These are phyloP conservation scores for Canavalia ensiformis DNA, from an alignment of 306 rosid genomes.

Conservation along the genomic window DNA sequence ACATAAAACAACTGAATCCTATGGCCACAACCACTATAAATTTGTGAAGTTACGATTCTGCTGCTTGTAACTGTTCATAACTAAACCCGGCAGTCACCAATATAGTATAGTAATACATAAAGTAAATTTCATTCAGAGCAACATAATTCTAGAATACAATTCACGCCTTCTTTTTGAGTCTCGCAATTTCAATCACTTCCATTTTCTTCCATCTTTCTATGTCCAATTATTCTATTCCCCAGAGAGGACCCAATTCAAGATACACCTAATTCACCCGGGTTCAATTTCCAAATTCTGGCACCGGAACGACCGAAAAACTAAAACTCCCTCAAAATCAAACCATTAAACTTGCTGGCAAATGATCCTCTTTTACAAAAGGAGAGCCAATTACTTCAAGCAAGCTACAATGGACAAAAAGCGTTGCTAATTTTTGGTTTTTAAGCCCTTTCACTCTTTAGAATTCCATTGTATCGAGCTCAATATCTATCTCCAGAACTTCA, in stretches of 20 bases:
- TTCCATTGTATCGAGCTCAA: not conserved
- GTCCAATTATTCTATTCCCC: not conserved
- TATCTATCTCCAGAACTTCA: not conserved
- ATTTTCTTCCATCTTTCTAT: not conserved
- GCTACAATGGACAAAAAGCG: not conserved
- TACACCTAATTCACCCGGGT: not conserved
- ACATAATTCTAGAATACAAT: not conserved
- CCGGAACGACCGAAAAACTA: slow-evolving; percentile 8
- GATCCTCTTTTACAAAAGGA: not conserved
- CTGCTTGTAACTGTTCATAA: not conserved
- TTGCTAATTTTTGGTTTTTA: not conserved
- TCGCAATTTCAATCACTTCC: not conserved
- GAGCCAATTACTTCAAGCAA: slow-evolving; percentile 21
- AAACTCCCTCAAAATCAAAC: slow-evolving; percentile 1
- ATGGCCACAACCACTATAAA: not conserved
- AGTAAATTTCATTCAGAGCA: not conserved
- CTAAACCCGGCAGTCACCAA: not conserved
- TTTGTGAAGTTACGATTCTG: not conserved
- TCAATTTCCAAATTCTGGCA: not conserved
- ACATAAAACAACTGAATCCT: slow-evolving; percentile 28
- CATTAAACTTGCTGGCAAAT: not conserved
- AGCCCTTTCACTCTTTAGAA: slow-evolving; percentile 10
- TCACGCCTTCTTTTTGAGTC: not conserved
- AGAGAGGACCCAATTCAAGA: not conserved
- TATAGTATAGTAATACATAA: not conserved